Evolutionary conservation across 2,329 filamentous ascomycete genomes (phyloP).

Genomic region (Capronia americana): DNA sequence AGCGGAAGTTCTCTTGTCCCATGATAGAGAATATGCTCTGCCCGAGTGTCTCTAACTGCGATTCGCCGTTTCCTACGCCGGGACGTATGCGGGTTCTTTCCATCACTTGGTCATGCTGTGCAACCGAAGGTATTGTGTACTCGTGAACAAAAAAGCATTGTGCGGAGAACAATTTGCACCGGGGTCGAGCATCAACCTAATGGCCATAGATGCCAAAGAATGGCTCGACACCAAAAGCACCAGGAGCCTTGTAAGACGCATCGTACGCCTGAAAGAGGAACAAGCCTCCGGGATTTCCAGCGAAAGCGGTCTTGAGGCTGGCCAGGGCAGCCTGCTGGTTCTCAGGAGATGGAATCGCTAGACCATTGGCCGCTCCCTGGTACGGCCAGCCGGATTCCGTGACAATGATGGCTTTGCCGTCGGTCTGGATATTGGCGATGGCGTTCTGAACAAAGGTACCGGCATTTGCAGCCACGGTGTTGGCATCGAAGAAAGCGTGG

Average conservation of each 20-base stretch:
- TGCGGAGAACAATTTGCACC: not conserved
- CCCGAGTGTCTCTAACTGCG: not conserved
- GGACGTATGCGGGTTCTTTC: not conserved
- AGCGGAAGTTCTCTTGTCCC: not conserved
- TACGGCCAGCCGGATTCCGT: slow-evolving; percentile 88
- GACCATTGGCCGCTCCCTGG: slow-evolving; percentile 68
- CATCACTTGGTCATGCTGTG: slow-evolving; percentile 7
- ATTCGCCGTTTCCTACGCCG: slow-evolving; percentile 7
- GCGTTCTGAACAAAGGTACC: slow-evolving; percentile 71
- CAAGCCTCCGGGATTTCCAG: slow-evolving; percentile 57
- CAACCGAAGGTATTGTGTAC: slow-evolving; percentile 8
- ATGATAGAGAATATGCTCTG: not conserved
- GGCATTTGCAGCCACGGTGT: slow-evolving; percentile 64
- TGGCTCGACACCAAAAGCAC: slow-evolving; percentile 73
- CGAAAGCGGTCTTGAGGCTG: slow-evolving; percentile 68
- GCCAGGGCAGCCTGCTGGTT: slow-evolving; percentile 71
- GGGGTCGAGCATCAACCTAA: slow-evolving; percentile 12
- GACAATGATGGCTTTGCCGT: slow-evolving; percentile 70
- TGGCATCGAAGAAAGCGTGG: slow-evolving; percentile 81
- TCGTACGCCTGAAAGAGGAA: slow-evolving; percentile 82
- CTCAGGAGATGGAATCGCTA: slow-evolving; percentile 69
- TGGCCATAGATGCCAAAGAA: slow-evolving; percentile 67
- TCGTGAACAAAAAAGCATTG: slow-evolving; percentile 2
- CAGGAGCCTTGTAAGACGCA: slow-evolving; percentile 76
- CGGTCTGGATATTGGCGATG: slow-evolving; percentile 52